phyloP scores from a whole-genome alignment of 1,284 basidiomycete genomes.

The Ustilago nuda region DNA sequence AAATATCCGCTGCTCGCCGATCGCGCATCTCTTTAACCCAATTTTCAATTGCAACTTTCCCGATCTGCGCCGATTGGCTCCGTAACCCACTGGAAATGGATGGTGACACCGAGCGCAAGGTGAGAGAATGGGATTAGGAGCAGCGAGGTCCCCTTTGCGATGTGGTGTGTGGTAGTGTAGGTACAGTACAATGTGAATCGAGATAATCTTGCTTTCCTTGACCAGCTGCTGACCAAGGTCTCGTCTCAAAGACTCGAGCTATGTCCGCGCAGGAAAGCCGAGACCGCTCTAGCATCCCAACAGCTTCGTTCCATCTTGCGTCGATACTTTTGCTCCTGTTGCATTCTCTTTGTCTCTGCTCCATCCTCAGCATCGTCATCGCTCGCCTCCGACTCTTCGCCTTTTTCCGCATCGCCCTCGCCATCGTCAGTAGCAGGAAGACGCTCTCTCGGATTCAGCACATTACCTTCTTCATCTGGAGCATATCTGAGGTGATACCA shows the following conservation, averaged over 20 bases:
- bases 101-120: too few species aligned
- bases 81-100: too few species aligned
- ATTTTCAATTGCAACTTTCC: neutral
- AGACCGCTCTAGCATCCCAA: conserved; percentile 37
- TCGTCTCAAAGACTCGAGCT: conserved; percentile 4
- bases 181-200: neutral
- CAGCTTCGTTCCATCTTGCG: conserved; percentile 29
- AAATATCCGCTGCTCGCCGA: neutral
- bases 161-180: neutral
- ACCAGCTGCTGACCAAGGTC: neutral
- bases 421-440: conserved; percentile 32
- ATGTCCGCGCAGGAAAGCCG: conserved; percentile 42
- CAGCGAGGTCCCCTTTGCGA: neutral
- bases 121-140: too few species aligned
- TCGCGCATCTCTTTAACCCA: neutral
- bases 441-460: conserved; percentile 50
- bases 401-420: conserved; percentile 44
- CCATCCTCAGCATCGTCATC: conserved; percentile 43
- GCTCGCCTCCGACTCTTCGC: conserved; percentile 24
- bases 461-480: conserved; percentile 56
- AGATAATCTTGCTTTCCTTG: neutral
- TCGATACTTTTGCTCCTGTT: conserved; percentile 21
- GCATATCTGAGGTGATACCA: conserved; percentile 59
- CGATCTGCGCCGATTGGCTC: conserved; percentile 3
- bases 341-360: conserved; percentile 11